Percentiles rank a stretch among this genome's conserved stretches.
phyloP scores from a whole-genome alignment of 2,329 filamentous ascomycete genomes.

The Aureobasidium musti region DNA sequence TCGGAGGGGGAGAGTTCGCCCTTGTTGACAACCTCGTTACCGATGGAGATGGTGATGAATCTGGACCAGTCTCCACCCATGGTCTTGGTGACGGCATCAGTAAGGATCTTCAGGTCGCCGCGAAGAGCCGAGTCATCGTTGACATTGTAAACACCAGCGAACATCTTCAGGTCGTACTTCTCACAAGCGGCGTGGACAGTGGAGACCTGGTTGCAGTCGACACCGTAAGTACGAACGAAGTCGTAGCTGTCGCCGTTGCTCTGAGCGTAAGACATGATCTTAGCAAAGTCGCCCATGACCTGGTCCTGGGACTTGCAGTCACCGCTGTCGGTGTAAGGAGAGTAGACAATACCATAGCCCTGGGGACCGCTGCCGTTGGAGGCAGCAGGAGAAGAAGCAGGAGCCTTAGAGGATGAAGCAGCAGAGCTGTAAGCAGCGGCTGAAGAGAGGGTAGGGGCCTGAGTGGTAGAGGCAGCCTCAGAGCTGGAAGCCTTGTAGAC shows the following conservation, averaged over 20 bases:
- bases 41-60: constrained; percentile 72
- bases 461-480: constrained; percentile 31
- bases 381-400: constrained; percentile 33
- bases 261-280: constrained; percentile 39
- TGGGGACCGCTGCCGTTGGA: constrained; percentile 34
- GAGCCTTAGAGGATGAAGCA: constrained; percentile 29
- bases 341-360: constrained; percentile 57
- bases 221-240: constrained; percentile 74
- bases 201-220: constrained; percentile 72
- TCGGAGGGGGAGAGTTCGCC: constrained; percentile 49
- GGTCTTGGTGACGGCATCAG: constrained; percentile 58
- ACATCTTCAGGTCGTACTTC: constrained; percentile 66
- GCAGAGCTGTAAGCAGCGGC: constrained; percentile 30
- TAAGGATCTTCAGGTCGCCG: constrained; percentile 62
- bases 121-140: constrained; percentile 47
- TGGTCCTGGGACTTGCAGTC: constrained; percentile 67
- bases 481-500: constrained; percentile 32
- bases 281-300: constrained; percentile 65
- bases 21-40: constrained; percentile 74
- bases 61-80: constrained; percentile 68
- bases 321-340: constrained; percentile 58
- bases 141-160: constrained; percentile 73
- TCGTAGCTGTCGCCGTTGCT: constrained; percentile 58
- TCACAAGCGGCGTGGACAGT: constrained; percentile 65
- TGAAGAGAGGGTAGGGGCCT: not conserved